Percentiles rank a stretch among this genome's conserved stretches.
Conservation (phyloP, 352 stramenopile genomes). For the Phytophthora quininea region DNA sequence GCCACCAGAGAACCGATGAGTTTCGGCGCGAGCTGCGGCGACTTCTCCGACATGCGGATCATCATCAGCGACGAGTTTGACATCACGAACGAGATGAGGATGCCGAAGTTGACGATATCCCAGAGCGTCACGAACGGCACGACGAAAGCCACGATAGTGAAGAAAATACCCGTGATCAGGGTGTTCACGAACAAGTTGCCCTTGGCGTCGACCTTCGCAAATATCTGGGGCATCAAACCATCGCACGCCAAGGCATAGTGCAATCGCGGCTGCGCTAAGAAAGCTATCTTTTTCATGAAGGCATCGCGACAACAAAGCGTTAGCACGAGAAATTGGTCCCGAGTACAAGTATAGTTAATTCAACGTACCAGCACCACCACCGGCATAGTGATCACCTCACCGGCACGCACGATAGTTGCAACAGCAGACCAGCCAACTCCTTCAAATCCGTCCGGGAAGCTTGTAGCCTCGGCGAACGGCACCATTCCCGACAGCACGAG, state of each 20-base stretch:
- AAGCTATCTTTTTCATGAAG: conserved; percentile 45
- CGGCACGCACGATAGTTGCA: conserved; percentile 36
- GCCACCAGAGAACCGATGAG: conserved; percentile 37
- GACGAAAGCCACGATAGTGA: conserved; percentile 51
- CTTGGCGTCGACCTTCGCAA: conserved; percentile 68
- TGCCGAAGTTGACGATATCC: conserved; percentile 74
- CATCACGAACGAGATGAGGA: conserved; percentile 75
- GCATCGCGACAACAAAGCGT: too few relatives aligned
- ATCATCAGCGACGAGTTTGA: conserved; percentile 65
- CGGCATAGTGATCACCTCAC: conserved; percentile 75
- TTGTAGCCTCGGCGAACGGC: conserved; percentile 33
- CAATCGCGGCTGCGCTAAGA: conserved; percentile 90
- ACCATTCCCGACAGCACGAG: conserved; percentile 85
- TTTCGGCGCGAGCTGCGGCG: conserved; percentile 35
- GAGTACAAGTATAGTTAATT: too few relatives aligned
- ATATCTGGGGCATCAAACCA: conserved; percentile 89
- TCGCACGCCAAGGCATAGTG: conserved; percentile 90
- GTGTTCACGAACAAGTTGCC: conserved; percentile 68
- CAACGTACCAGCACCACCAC: conserved; percentile 76
- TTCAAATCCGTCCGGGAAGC: conserved; percentile 37
- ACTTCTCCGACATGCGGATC: conserved; percentile 47
- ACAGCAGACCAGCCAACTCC: conserved; percentile 32
- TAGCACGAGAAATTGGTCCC: too few relatives aligned
- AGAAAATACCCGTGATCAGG: conserved; percentile 50
- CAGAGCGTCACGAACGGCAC: conserved; percentile 66